phyloP scores from a whole-genome alignment of 2,329 filamentous ascomycete species.

The Simplicillium sp. region DNA sequence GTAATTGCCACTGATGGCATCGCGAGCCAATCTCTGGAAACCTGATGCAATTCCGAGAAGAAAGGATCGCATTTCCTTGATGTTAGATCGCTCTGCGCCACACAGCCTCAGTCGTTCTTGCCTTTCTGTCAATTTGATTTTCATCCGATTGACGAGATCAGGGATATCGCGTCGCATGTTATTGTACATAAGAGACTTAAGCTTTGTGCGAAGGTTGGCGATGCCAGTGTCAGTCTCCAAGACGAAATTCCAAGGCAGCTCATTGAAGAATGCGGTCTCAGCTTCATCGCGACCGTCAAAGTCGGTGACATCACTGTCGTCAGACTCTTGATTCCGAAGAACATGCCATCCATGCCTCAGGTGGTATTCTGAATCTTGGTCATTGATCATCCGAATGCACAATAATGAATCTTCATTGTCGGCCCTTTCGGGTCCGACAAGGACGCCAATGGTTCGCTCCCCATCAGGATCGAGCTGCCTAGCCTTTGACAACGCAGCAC shows the following conservation, averaged over 20 bases:
- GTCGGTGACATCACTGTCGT: slow-evolving; percentile 7
- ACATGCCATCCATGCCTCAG: slow-evolving; percentile 38
- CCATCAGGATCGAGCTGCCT: slow-evolving; percentile 27
- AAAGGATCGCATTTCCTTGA: slow-evolving; percentile 14
- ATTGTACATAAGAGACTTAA: slow-evolving; percentile 16
- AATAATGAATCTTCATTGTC: slow-evolving; percentile 21
- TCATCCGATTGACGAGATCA: slow-evolving; percentile 10
- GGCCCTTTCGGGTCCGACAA: slow-evolving; percentile 42
- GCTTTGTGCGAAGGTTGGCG: slow-evolving; percentile 15
- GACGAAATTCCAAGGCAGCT: slow-evolving; percentile 4
- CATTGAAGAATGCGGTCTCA: slow-evolving; percentile 17
- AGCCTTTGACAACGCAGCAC: slow-evolving; percentile 35
- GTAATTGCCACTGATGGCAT: slow-evolving; percentile 8
- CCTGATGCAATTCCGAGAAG: slow-evolving; percentile 19
- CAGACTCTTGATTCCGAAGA: slow-evolving; percentile 30
- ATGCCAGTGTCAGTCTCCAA: slow-evolving; percentile 10
- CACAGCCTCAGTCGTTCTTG: slow-evolving; percentile 4
- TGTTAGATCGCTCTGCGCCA: slow-evolving; percentile 6
- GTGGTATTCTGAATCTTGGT: slow-evolving; percentile 12
- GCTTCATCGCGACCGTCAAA: slow-evolving; percentile 13
- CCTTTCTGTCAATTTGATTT: slow-evolving; percentile 4
- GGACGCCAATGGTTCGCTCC: slow-evolving; percentile 38
- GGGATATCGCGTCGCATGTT: slow-evolving; percentile 13
- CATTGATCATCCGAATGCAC: slow-evolving; percentile 20
- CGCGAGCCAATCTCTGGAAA: slow-evolving; percentile 13